These are phyloP conservation scores for Tricladium varicosporioides DNA, from an alignment of 2,329 filamentous ascomycete genomes.

Conservation along the genomic window DNA sequence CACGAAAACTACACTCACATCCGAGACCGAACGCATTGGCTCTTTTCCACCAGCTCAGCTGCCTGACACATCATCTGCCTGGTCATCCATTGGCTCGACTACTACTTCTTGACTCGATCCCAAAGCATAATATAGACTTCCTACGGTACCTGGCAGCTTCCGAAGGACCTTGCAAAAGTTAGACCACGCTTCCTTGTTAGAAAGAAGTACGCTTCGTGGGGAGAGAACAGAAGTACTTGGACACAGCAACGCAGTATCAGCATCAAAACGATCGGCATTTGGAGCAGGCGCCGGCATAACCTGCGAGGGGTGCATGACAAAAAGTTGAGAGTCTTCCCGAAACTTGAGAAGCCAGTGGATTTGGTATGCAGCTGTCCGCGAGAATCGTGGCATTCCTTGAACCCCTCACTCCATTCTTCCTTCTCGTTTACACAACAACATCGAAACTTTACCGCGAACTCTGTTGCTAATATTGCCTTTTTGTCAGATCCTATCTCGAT, in stretches of 20 bases:
- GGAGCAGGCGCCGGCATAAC: slow-evolving; percentile 18
- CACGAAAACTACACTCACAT: slow-evolving; percentile 22
- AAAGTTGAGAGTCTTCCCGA: slow-evolving; percentile 23
- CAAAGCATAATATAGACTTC: slow-evolving; percentile 14
- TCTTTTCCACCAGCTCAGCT: slow-evolving; percentile 19
- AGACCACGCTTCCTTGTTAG: slow-evolving; percentile 9
- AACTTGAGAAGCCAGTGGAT: slow-evolving; percentile 23
- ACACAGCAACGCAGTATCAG: slow-evolving; percentile 2
- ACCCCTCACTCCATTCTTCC: slow-evolving; percentile 25
- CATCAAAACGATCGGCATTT: slow-evolving; percentile 20
- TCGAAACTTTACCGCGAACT: slow-evolving; percentile 6
- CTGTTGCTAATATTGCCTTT: slow-evolving; percentile 16
- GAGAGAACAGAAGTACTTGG: neutral
- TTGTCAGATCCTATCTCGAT: slow-evolving; percentile 2
- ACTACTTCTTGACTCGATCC: slow-evolving; percentile 7
- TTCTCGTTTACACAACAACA: slow-evolving; percentile 19
- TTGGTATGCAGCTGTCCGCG: slow-evolving; percentile 27
- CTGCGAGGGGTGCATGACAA: slow-evolving; percentile 21
- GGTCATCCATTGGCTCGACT: slow-evolving; percentile 17
- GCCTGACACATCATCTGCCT: slow-evolving; percentile 25
- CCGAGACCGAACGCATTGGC: slow-evolving; percentile 31
- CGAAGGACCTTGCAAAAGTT: slow-evolving; percentile 5
- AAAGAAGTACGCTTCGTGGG: neutral
- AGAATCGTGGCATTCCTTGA: slow-evolving; percentile 27
- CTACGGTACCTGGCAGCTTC: slow-evolving; percentile 3